Conservation (phyloP, 805 yeast genomes). For the Middelhovenomyces tepae region DNA sequence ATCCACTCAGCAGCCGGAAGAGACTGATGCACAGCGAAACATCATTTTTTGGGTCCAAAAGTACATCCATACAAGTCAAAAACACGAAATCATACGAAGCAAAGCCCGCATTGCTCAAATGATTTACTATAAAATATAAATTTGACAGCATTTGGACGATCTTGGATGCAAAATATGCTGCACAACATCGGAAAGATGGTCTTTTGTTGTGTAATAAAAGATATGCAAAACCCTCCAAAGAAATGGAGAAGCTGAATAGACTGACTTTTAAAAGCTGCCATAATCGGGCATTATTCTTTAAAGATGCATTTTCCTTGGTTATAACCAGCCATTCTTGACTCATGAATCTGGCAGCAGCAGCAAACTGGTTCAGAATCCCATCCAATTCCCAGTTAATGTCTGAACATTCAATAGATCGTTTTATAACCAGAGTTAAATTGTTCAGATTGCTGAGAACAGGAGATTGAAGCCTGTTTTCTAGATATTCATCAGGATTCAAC, state of each 20-base stretch:
- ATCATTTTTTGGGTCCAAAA: constrained; percentile 18
- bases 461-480: neutral
- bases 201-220: constrained; percentile 9
- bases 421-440: constrained; percentile 12
- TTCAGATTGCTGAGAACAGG: constrained; percentile 8
- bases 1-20: constrained; percentile 23
- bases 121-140: constrained; percentile 20
- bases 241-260: constrained; percentile 11
- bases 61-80: constrained; percentile 38
- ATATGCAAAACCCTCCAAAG: constrained; percentile 19
- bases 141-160: constrained; percentile 16
- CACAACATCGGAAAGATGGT: neutral
- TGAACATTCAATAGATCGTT: constrained; percentile 3
- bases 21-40: constrained; percentile 17
- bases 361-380: constrained; percentile 4
- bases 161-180: constrained; percentile 12
- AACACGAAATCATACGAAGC: constrained; percentile 50
- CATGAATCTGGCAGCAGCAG: neutral
- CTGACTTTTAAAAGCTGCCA: constrained; percentile 8
- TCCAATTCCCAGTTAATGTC: constrained; percentile 1
- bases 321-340: neutral
- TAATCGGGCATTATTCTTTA: constrained; percentile 4
- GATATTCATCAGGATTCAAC: neutral
- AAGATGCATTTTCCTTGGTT: neutral
- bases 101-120: constrained; percentile 23